Percentiles rank a stretch among this genome's conserved stretches.
These are phyloP conservation scores for Rhododendron kiyosumense DNA, from an alignment of 148 eudicot species.

Conservation along the genomic window DNA sequence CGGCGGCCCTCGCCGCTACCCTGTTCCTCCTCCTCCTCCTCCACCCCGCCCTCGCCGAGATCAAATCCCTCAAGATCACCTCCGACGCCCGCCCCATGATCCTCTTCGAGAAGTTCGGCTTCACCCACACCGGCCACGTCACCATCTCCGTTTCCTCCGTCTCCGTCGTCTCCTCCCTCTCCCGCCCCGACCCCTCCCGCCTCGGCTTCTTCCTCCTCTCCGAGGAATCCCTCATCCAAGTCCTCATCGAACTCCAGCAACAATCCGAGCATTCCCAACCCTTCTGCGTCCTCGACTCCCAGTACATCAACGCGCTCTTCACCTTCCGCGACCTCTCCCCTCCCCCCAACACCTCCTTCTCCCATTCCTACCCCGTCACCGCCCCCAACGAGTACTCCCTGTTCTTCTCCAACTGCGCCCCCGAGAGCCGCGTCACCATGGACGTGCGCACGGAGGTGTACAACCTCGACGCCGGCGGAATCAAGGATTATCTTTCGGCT, in stretches of 20 bases:
- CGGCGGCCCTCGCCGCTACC: conserved; percentile 17
- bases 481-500: conserved; percentile 69
- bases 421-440: conserved; percentile 66
- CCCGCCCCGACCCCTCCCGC: conserved; percentile 52
- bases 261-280: conserved; percentile 20
- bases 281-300: conserved; percentile 68
- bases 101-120: conserved; percentile 88
- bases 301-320: conserved; percentile 45
- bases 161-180: conserved; percentile 43
- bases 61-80: conserved; percentile 53
- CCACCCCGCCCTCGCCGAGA: conserved; percentile 46
- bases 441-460: conserved; percentile 61
- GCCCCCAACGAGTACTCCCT: conserved; percentile 67
- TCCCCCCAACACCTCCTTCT: conserved; percentile 55
- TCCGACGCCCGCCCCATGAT: conserved; percentile 70
- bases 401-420: conserved; percentile 78
- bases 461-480: conserved; percentile 45
- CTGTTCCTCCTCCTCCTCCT: conserved; percentile 17
- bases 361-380: conserved; percentile 36
- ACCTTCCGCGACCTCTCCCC: conserved; percentile 74
- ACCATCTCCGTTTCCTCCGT: conserved; percentile 55
- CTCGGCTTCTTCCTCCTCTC: conserved; percentile 84
- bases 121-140: conserved; percentile 72
- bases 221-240: conserved; percentile 72
- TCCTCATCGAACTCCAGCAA: conserved; percentile 65